Base-by-base conservation (phyloP, 2,329 filamentous ascomycete species). In the Exophiala oligosperma region DNA sequence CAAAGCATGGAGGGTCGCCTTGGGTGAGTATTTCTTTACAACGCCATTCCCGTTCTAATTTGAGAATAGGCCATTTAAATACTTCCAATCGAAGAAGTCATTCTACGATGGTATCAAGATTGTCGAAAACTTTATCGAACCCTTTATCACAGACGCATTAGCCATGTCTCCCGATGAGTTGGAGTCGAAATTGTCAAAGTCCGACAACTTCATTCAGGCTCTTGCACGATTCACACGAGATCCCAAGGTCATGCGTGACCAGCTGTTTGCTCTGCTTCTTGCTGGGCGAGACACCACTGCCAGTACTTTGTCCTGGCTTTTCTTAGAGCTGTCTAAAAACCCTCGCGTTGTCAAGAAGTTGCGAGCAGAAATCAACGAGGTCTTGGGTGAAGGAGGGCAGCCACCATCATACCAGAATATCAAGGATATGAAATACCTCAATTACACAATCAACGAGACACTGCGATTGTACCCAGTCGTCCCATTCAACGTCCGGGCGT, bases 221-320 rank as follows among this genome's bases (percentile, higher is more conserved):
- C 83, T 97, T 2, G 91, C 91, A 46, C 81, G 82, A 40, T 92
- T 91, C 76, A 96, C 92, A 0, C 85, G 89, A 35, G 76, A 79
- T 49, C 71, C 71, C 3, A 70, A 70, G 12, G 83, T 91, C 3
- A 81, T 97, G 12, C 89, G 91, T 35, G 92, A 96, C 73, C 92
- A 97, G 73, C 79, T 96, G 49, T 82, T 94, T 14, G 87, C 88
- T 46, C 83, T 96, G 9, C 82, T 97, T 2, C 83, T 97, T 14
- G 92, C 92, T 1, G 92, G 91, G 12, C 72, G 76, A 21, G 92
- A 97, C 73, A 96, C 92, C 12, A 97, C 92, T 0, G 92, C 92
- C 29, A 84, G 81, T 14, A 91, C 90, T 0, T 80, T 97, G 0
- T 89, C 86, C 0, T 96, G 91, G 88, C 80, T 84, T 37, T 80